A percentile compares a stretch with the other conserved stretches of the same genome.
Conservation (phyloP, 352 stramenopile genomes). For the Thalassiosira hispida region DNA sequence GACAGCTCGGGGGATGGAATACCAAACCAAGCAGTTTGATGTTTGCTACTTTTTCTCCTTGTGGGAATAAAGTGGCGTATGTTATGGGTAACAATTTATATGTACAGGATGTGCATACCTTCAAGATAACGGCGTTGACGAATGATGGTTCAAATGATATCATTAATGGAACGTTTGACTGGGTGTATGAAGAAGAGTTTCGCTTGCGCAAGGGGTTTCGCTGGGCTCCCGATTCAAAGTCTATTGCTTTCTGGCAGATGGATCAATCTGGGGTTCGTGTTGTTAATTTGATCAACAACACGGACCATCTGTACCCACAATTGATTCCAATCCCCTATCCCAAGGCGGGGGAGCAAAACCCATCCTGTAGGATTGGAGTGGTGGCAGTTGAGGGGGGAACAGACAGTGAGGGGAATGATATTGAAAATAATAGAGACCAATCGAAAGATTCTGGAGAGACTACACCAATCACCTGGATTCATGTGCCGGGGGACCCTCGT, state of each 20-base stretch:
- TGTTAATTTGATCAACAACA: constrained; percentile 53
- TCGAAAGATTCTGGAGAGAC: not conserved
- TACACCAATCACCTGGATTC: constrained; percentile 43
- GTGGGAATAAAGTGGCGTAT: constrained; percentile 48
- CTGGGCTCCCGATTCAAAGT: constrained; percentile 40
- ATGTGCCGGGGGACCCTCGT: constrained; percentile 43
- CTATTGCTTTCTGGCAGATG: constrained; percentile 51
- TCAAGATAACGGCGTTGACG: constrained; percentile 40
- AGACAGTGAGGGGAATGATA: constrained; percentile 7
- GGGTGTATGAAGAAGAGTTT: constrained; percentile 54
- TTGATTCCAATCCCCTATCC: constrained; percentile 49
- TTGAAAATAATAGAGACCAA: constrained; percentile 2
- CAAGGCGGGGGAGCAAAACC: constrained; percentile 51
- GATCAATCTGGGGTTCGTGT: constrained; percentile 43
- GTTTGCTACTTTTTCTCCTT: constrained; percentile 50
- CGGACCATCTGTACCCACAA: constrained; percentile 50
- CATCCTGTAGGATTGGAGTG: constrained; percentile 39
- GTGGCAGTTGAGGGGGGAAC: constrained; percentile 11
- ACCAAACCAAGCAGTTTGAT: constrained; percentile 46
- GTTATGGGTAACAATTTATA: constrained; percentile 47
- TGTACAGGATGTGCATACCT: constrained; percentile 53
- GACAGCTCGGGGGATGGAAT: constrained; percentile 36
- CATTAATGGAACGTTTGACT: constrained; percentile 54
- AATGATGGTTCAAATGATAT: constrained; percentile 29
- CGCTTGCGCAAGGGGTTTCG: constrained; percentile 37